Percentiles rank a stretch among this genome's conserved stretches.
Evolutionary conservation across 176 grass and related monocot species (phyloP).

Genomic region (Avena eriantha): DNA sequence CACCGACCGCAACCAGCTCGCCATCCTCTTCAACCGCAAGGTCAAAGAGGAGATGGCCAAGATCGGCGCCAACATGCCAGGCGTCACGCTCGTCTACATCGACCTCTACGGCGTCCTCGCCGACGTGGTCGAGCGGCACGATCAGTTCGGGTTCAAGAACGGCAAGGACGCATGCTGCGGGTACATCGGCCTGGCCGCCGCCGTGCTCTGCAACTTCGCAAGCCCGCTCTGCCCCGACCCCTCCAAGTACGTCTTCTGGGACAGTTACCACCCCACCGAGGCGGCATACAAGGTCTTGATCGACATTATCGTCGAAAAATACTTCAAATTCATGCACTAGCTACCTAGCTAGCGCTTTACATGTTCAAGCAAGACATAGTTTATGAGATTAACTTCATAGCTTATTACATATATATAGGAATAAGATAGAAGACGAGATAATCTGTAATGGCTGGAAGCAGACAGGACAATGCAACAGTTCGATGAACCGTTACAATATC

Average conservation of each 20-base stretch:
- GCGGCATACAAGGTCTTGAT: constrained; percentile 60
- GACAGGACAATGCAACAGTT: no score
- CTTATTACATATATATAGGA: neutral
- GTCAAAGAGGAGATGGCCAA: constrained; percentile 16
- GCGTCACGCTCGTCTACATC: constrained; percentile 47
- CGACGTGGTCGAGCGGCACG: constrained; percentile 48
- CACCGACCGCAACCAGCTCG: constrained; percentile 57
- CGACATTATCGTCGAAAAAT: constrained; percentile 31
- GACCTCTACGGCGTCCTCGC: constrained; percentile 58
- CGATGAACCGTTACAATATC: no score
- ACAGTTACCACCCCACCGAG: constrained; percentile 73
- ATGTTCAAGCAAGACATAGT: neutral
- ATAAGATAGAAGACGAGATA: neutral
- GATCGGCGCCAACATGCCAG: constrained; percentile 31
- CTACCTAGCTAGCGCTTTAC: neutral
- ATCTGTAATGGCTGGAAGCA: neutral
- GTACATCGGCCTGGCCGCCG: constrained; percentile 42
- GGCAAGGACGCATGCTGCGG: constrained; percentile 63
- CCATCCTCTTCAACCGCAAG: constrained; percentile 59
- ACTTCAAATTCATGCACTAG: constrained; percentile 42
- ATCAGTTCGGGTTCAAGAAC: constrained; percentile 55
- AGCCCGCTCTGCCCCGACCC: constrained; percentile 51
- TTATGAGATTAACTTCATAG: neutral
- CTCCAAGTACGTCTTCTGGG: constrained; percentile 69
- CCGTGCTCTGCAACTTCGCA: constrained; percentile 60